Evolutionary conservation across 1,284 basidiomycete genomes (phyloP).

Genomic region (Melampsora larici-populina): DNA sequence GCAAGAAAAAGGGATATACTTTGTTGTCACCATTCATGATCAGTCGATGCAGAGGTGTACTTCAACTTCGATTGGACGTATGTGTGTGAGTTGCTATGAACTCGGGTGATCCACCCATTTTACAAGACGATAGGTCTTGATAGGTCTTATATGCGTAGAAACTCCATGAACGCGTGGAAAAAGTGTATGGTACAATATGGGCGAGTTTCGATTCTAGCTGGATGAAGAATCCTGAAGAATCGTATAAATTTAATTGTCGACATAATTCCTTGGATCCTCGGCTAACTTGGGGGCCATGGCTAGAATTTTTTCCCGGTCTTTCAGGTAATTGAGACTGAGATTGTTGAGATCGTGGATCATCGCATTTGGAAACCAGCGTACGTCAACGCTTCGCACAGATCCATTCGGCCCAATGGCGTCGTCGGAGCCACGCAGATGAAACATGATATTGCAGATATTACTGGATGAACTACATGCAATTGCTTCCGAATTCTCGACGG

Average conservation of each 20-base stretch:
- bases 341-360: not conserved
- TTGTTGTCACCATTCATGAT: too few relatives aligned
- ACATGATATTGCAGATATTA: not conserved
- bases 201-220: too few relatives aligned
- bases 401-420: not conserved
- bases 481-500: not conserved
- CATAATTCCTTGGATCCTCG: constrained; percentile 1
- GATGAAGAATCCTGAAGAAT: too few relatives aligned
- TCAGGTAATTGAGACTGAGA: not conserved
- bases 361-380: not conserved
- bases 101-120: too few relatives aligned
- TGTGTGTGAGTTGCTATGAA: too few relatives aligned
- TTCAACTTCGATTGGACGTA: too few relatives aligned
- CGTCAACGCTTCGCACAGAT: not conserved
- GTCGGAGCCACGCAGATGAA: constrained; percentile 5
- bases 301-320: not conserved
- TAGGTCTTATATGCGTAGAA: too few relatives aligned
- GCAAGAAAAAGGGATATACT: too few relatives aligned
- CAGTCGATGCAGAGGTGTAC: too few relatives aligned
- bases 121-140: too few relatives aligned
- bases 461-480: not conserved
- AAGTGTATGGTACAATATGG: too few relatives aligned
- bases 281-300: not conserved
- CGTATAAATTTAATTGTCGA: not conserved
- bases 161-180: too few relatives aligned